Base-by-base conservation (phyloP, 257 asterid genomes). In the Linaria vulgaris region DNA sequence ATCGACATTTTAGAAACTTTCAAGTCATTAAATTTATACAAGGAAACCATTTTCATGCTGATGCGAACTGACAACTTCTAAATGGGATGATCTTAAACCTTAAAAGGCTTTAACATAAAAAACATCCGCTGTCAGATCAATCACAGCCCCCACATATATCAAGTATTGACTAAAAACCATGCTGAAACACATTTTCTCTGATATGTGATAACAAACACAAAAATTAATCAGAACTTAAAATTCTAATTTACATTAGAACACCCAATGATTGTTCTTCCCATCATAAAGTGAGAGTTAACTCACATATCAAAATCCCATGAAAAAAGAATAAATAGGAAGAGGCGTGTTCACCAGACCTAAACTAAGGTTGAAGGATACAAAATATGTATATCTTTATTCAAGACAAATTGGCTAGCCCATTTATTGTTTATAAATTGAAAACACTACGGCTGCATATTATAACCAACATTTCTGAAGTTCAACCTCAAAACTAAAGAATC, bases 391-490 rank as follows among this genome's bases (percentile, higher is more conserved):
- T 34, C 47, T n/a, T 17, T 57, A 16, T 34, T 34, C 41, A 31
- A 34, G 43, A 17, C 48, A 57, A 57, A 9, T 19, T 37, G 48
- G 49, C 22, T 57, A 57, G 39, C n/a, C 31, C 10, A 54, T 54
- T 24, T 24, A 25, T 54, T 14, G 20, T 11, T 24, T n/a, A n/a
- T n/a, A n/a, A n/a, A n/a, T n/a, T n/a, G n/a, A n/a, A n/a, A 25
- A 56, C 31, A 9, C 13, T 31, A 27, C n/a, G 16, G 46, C 16
- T 56, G n/a, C 61, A 56, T 56, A 56, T 56, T 46, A 56, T 13
- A 27, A 56, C 34, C 47, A 17, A 25, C 13, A 5, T 6, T 24
- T 27, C 9, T 9, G 17, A 14, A n/a, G 24, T 25, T 54, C 59
- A 31, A 56, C 61, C 31, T 56, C 44, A 56, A 7, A 27, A 56